Base-by-base conservation (phyloP, 805 yeast genomes). In the Helenozyma rhizophorensis region DNA sequence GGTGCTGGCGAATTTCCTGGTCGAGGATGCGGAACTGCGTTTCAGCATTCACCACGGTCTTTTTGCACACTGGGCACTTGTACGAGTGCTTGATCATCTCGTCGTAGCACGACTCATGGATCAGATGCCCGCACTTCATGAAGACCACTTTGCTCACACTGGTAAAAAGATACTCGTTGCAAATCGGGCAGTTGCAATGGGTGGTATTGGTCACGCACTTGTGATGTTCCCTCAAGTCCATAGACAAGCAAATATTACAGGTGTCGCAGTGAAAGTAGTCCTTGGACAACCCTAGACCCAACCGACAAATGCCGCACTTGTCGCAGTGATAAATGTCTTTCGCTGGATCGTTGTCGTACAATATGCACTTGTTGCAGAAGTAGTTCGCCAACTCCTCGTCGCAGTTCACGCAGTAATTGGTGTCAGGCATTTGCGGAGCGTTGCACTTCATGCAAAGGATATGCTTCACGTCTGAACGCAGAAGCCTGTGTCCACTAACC, bases 71-170 rank as follows among this genome's bases (percentile, higher is more conserved):
- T 1, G 97, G 97, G 56, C 97, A 89, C 54, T 86, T 85, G 67
- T 87, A 89, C 11, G 84, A 77, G 53, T 83, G 87, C 45, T 78
- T 73, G n/a, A 85, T 76, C 54, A 83, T 79, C 43, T 85, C 90
- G 40, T 80, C 80, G 55, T 78, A 88, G 56, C 97, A 89, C 17
- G 57, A 51, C 54, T 87, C 86, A 60, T 89, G 97, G 37, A 89
- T 89, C 23, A 95, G 85, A 59, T 89, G 97, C 2, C 97, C 96
- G 60, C 97, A 89, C 30, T 72, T 67, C 96, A 89, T 87, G 55
- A 89, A 88, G 14, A 87, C 95, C 26, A 88, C 95, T 9, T 87
- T 80, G 52, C 68, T 72, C 6, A 83, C 77, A 4, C 93, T 80
- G 11, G 87, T 83, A 55, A 89, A 89, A 76, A 89, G 76, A 56